These are phyloP conservation scores for Hyaloperonospora brassicae DNA, from an alignment of 352 stramenopile species.

Conservation along the genomic window DNA sequence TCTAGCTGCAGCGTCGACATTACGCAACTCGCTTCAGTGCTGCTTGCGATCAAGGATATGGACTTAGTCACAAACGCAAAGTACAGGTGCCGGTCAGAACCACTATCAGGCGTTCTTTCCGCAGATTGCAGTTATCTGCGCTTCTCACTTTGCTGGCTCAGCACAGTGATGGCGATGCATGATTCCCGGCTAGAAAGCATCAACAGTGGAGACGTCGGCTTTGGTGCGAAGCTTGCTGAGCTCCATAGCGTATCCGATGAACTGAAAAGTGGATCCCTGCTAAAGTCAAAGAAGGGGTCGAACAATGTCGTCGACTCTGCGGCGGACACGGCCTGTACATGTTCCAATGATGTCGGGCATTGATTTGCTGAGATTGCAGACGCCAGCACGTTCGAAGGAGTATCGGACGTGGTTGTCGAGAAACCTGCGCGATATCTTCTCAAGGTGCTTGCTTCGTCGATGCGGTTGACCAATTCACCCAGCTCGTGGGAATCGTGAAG, in stretches of 20 bases:
- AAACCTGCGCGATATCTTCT: conserved; percentile 54
- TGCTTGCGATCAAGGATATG: conserved; percentile 36
- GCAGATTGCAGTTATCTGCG: conserved; percentile 27
- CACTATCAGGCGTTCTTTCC: conserved; percentile 42
- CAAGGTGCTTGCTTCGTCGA: conserved; percentile 27
- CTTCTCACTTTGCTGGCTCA: conserved; percentile 21
- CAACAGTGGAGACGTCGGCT: conserved; percentile 26
- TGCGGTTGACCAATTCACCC: conserved; percentile 8
- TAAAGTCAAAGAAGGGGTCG: conserved; percentile 34
- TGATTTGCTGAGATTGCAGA: conserved; percentile 33
- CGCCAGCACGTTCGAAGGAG: conserved; percentile 57
- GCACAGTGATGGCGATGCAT: conserved; percentile 23
- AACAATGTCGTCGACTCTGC: conserved; percentile 39
- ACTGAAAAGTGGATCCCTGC: conserved; percentile 41
- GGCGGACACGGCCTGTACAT: conserved; percentile 30
- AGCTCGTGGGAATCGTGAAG: conserved; percentile 36
- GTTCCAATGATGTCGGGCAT: conserved; percentile 28
- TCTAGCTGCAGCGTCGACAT: conserved; percentile 26
- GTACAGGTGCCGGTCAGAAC: conserved; percentile 51
- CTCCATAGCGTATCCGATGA: conserved; percentile 47
- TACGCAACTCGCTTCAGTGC: conserved; percentile 47
- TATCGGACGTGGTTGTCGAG: conserved; percentile 61
- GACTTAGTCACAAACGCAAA: conserved; percentile 28
- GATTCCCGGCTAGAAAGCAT: conserved; percentile 29
- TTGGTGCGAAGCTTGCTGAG: conserved; percentile 35